phyloP scores from a whole-genome alignment of 306 rosid species.

The Gillenia trifoliata region DNA sequence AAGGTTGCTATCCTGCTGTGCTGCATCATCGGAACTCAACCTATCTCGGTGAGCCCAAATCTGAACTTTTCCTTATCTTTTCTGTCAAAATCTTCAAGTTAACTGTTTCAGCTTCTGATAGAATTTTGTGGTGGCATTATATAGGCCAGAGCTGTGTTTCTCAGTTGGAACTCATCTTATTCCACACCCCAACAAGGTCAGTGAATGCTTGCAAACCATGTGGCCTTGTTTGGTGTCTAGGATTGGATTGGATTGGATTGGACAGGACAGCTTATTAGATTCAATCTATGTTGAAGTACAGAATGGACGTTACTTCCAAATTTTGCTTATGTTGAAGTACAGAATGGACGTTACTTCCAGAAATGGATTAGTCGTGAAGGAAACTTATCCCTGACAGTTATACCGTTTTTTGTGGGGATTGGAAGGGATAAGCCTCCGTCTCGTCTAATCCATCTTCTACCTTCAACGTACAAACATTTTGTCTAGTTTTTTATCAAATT shows the following conservation, averaged over 20 bases:
- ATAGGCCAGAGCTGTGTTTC: constrained; percentile 65
- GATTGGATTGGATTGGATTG: no score
- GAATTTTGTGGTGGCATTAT: constrained; percentile 5
- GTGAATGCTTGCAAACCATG: background rate
- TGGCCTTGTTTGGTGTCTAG: no score
- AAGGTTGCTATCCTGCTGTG: constrained; percentile 37
- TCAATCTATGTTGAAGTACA: no score
- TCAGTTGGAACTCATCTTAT: constrained; percentile 73
- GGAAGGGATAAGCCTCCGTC: no score
- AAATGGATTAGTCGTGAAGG: no score
- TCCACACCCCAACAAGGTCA: constrained; percentile 93
- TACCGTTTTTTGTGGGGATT: no score
- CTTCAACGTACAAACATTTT: background rate
- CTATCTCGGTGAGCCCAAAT: constrained; percentile 46
- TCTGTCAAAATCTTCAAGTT: background rate
- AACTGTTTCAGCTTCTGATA: background rate
- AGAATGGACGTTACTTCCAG: no score
- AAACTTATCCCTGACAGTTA: no score
- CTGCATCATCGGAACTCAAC: constrained; percentile 40
- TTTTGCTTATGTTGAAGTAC: no score
- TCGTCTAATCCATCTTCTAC: background rate
- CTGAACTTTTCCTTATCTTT: background rate
- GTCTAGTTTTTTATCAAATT: background rate
- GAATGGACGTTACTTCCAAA: no score
- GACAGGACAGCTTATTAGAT: no score